Conservation (phyloP, 1,284 basidiomycete species). For the Ceratobasidium sp. region DNA sequence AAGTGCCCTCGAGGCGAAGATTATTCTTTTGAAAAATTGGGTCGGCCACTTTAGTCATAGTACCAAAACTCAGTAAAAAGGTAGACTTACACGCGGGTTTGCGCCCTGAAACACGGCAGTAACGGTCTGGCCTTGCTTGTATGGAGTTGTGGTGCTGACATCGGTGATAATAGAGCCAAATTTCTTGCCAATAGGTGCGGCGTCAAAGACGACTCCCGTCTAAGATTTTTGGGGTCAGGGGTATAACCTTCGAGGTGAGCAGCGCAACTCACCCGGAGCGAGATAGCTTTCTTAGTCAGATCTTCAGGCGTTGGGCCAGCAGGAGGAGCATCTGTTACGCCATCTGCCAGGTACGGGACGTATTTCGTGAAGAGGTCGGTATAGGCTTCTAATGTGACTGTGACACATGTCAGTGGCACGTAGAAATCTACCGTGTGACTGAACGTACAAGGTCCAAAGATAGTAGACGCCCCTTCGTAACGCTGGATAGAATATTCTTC, state of each 20-base stretch:
- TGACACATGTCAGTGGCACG: slow-evolving; percentile 26
- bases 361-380: slow-evolving; percentile 78
- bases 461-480: slow-evolving; percentile 84
- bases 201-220: slow-evolving; percentile 72
- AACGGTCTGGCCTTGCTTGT: slow-evolving; percentile 68
- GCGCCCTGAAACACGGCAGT: slow-evolving; percentile 76
- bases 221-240: slow-evolving; percentile 49
- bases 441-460: slow-evolving; percentile 76
- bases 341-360: slow-evolving; percentile 68
- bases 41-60: background rate
- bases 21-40: slow-evolving; percentile 67
- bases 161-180: slow-evolving; percentile 77
- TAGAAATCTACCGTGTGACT: background rate
- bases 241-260: background rate
- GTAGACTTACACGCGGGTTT: slow-evolving; percentile 71
- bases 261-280: slow-evolving; percentile 63
- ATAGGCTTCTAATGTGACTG: slow-evolving; percentile 80
- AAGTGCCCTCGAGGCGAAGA: slow-evolving; percentile 76
- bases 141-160: slow-evolving; percentile 62
- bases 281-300: slow-evolving; percentile 73
- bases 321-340: slow-evolving; percentile 59
- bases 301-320: slow-evolving; percentile 75
- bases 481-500: slow-evolving; percentile 82
- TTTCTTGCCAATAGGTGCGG: slow-evolving; percentile 63
- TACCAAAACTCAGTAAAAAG: background rate